Evolutionary conservation across 1,284 basidiomycete species (phyloP), one percentile per base, ranked within the genome.

Genomic region (Kwoniella shivajii): DNA sequence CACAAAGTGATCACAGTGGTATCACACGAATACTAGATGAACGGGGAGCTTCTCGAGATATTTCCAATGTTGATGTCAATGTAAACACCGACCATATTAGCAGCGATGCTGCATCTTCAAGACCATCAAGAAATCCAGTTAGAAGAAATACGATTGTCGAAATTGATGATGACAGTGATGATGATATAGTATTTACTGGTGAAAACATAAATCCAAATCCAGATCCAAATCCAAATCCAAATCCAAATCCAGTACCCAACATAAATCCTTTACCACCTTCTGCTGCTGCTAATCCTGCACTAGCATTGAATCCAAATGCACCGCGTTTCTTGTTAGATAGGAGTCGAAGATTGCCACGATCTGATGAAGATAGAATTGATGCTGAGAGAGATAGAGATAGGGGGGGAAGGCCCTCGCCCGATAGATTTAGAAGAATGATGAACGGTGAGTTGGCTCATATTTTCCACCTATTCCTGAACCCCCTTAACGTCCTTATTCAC

Each of bases 161-260:
- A 18, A 33, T 55, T 42, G 36, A 48, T 4, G 45, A 47, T 36
- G 46, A 49, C 44, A 53, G 51, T 39, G 49, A 61, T 41, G 60
- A 61, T 27, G 56, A 61, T 44, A 50, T 58, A 7, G 48, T 57
- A 14, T 52, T 57, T 29, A 58, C 56, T 18, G 54, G 55, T 13
- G 36, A 49, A 14, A 56, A 51, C 33, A 48, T 29, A 37, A 34
- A 20, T 27, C 22, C 45, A 2, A 49, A 36, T 13, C 47, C 33
- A 11, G 22, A 30, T 30, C 44, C 38, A n/a, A 37, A 50, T 50
- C 48, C 37, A 10, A 39, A 50, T 22, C 37, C 38, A 41, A 30
- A 10, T 31, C 50, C 9, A 6, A 41, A 20, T 11, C 38, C 9
- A 50, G 39, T 24, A 43, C 36, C n/a, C n/a, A n/a, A n/a, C n/a